These are phyloP conservation scores for Ceratonia siliqua DNA, from an alignment of 306 rosid species.

Conservation along the genomic window DNA sequence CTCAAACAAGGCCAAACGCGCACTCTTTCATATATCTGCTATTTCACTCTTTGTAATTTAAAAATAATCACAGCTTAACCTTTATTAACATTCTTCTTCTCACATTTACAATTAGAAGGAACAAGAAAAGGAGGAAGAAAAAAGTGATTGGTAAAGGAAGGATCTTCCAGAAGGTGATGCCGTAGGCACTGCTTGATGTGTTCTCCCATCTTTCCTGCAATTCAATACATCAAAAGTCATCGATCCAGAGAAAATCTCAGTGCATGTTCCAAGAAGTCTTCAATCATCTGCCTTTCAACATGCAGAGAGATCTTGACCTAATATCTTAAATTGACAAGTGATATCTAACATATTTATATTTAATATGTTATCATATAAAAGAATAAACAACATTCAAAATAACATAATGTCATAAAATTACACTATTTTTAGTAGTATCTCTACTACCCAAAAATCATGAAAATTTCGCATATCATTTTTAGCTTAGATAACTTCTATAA, in stretches of 20 bases:
- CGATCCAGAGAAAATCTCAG: background rate
- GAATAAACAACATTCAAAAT: too few relatives aligned
- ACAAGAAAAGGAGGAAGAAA: constrained; percentile 43
- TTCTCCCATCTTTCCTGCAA: constrained; percentile 65
- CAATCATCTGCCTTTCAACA: background rate
- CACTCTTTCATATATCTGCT: constrained; percentile 7
- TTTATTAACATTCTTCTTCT: constrained; percentile 73
- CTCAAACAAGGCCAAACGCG: constrained; percentile 9
- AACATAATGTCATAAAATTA: too few relatives aligned
- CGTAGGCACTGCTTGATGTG: constrained; percentile 37
- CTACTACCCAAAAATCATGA: too few relatives aligned
- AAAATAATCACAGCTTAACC: constrained; percentile 56
- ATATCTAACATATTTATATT: too few relatives aligned
- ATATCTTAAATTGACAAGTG: too few relatives aligned
- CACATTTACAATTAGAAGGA: constrained; percentile 57
- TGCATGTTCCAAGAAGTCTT: background rate
- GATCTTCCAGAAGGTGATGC: constrained; percentile 44
- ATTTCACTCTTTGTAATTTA: constrained; percentile 1
- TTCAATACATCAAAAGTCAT: constrained; percentile 11
- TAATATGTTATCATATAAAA: too few relatives aligned
- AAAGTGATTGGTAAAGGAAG: constrained; percentile 41
- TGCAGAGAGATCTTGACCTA: background rate
- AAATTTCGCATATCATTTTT: too few relatives aligned
- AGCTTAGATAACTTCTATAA: too few relatives aligned
- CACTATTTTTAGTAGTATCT: too few relatives aligned